Conservation (phyloP, 495 filamentous ascomycete species). For the Hyaloscypha finlandica region DNA sequence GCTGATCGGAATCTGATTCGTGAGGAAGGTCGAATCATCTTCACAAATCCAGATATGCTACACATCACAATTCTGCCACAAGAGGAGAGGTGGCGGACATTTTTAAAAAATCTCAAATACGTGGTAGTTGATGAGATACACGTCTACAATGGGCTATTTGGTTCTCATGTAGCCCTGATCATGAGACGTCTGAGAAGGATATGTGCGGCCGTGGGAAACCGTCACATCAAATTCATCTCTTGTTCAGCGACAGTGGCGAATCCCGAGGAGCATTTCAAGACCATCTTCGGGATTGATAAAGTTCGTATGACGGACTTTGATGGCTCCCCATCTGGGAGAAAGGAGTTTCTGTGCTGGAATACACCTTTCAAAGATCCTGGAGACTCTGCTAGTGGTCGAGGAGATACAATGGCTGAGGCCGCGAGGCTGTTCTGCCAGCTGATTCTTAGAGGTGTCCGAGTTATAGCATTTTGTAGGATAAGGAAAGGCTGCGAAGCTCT, state of each 20-base stretch:
- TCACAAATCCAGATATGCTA: constrained; percentile 98
- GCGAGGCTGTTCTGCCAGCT: constrained; percentile 89
- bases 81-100: constrained; percentile 85
- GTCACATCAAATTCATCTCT: constrained; percentile 87
- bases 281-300: constrained; percentile 83
- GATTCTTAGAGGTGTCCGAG: constrained; percentile 81
- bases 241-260: constrained; percentile 98
- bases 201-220: constrained; percentile 90
- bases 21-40: constrained; percentile 90
- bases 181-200: constrained; percentile 90
- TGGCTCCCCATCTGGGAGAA: constrained; percentile 88
- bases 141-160: constrained; percentile 95
- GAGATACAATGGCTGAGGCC: constrained; percentile 78
- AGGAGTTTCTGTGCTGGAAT: constrained; percentile 98
- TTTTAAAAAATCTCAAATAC: constrained; percentile 84
- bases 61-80: constrained; percentile 93
- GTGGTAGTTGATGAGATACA: constrained; percentile 85
- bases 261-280: constrained; percentile 87
- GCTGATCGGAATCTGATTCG: constrained; percentile 73
- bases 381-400: constrained; percentile 85
- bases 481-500: constrained; percentile 87
- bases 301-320: constrained; percentile 85
- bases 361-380: constrained; percentile 90
- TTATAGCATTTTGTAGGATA: constrained; percentile 92
- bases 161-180: constrained; percentile 90